phyloP scores from a whole-genome alignment of 345 rosid species.

The Eucalyptus urophylla region DNA sequence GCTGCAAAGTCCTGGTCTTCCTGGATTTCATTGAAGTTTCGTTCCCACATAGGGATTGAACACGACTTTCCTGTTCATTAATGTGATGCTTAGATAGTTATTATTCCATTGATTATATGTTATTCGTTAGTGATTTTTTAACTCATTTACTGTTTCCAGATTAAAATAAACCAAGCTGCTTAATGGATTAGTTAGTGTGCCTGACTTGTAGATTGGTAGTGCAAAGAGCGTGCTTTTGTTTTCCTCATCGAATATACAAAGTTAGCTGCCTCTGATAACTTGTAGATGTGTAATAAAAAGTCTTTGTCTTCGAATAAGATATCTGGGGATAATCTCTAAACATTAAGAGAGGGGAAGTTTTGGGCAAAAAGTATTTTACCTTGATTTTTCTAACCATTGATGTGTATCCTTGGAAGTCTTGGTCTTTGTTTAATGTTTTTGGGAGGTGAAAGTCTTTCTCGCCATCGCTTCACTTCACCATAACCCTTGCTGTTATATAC shows the following conservation, averaged over 20 bases:
- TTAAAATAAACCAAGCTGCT: background rate
- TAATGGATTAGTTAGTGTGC: background rate
- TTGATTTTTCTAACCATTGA: background rate
- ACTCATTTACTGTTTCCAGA: background rate
- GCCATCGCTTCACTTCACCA: background rate
- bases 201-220: background rate
- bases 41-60: background rate
- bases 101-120: no score
- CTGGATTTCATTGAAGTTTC: background rate
- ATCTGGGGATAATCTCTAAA: background rate
- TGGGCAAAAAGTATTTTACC: background rate
- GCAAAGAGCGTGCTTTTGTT: background rate
- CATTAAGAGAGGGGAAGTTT: background rate
- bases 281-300: background rate
- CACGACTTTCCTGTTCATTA: background rate
- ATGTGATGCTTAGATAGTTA: background rate
- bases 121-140: no score
- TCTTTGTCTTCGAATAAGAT: background rate
- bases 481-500: background rate
- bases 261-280: background rate
- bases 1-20: background rate
- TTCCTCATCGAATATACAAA: fast-evolving
- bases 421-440: background rate
- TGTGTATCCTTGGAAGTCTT: background rate
- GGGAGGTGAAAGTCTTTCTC: background rate